These are phyloP conservation scores for Cladosporium sp. DNA, from an alignment of 2,329 filamentous ascomycete species.

Conservation along the genomic window DNA sequence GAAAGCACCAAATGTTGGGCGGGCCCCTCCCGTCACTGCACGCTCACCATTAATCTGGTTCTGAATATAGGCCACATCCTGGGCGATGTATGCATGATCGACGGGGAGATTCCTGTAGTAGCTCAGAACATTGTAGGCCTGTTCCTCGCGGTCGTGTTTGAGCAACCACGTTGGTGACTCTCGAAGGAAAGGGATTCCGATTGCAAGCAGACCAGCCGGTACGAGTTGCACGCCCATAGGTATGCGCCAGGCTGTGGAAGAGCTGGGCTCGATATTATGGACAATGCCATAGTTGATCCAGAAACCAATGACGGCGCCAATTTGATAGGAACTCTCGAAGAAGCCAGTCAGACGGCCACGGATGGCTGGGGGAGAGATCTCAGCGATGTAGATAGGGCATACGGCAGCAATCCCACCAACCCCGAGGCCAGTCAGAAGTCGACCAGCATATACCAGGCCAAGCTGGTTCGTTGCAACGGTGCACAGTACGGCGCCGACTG, in stretches of 20 bases:
- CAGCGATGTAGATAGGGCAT: conserved; percentile 34
- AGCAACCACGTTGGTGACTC: conserved; percentile 32
- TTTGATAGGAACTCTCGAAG: conserved; percentile 31
- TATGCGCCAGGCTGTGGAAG: conserved; percentile 24
- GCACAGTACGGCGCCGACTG: conserved; percentile 44
- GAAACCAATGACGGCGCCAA: conserved; percentile 33
- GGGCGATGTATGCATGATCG: conserved; percentile 22
- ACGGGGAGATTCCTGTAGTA: conserved; percentile 20
- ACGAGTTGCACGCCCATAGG: conserved; percentile 32
- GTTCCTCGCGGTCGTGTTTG: conserved; percentile 19
- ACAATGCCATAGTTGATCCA: conserved; percentile 36
- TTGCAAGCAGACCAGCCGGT: conserved; percentile 28
- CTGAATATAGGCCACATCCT: conserved; percentile 32
- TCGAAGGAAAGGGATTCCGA: conserved; percentile 28
- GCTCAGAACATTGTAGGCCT: conserved; percentile 18
- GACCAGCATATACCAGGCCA: conserved; percentile 42
- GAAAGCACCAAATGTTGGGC: conserved; percentile 27
- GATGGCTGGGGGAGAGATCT: conserved; percentile 31
- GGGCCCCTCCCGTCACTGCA: conserved; percentile 25
- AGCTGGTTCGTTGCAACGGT: conserved; percentile 40
- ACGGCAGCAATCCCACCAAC: conserved; percentile 31
- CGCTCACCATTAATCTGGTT: conserved; percentile 31
- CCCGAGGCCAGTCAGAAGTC: conserved; percentile 32
- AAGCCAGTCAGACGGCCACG: conserved; percentile 33
- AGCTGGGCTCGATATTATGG: conserved; percentile 23